Conservation (phyloP, 2,329 filamentous ascomycete species). For the Pseudopithomyces chartarum region DNA sequence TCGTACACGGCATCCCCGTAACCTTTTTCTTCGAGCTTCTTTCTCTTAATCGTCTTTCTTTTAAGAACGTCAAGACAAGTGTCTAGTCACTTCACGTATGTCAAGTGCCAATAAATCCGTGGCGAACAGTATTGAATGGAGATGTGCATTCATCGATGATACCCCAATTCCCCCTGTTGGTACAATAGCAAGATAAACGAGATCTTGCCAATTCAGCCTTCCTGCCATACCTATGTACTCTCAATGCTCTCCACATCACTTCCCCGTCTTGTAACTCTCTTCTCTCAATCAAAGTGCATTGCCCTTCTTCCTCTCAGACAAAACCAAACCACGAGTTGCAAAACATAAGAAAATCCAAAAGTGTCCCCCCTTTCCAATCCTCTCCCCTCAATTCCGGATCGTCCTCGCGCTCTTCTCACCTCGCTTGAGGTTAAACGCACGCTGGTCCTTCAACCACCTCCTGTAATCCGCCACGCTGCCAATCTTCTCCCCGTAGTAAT, state of each 20-base stretch:
- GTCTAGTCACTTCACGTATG: too few relatives aligned
- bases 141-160: slow-evolving; percentile 9
- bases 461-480: slow-evolving; percentile 89
- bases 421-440: slow-evolving; percentile 87
- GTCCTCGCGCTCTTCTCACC: slow-evolving; percentile 37
- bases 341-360: slow-evolving; percentile 2
- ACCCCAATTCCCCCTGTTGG: background rate
- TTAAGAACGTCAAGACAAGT: too few relatives aligned
- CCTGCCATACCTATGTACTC: background rate
- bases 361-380: slow-evolving; percentile 14
- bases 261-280: too few relatives aligned
- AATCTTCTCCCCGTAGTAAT: slow-evolving; percentile 99
- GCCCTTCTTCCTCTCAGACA: background rate
- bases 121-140: slow-evolving; percentile 4
- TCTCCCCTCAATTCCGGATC: slow-evolving; percentile 52
- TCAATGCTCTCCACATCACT: background rate
- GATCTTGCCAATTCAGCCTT: background rate
- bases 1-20: too few relatives aligned
- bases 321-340: slow-evolving; percentile 2
- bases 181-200: slow-evolving; percentile 1
- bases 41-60: too few relatives aligned
- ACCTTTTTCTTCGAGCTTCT: too few relatives aligned
- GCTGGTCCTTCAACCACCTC: slow-evolving; percentile 96
- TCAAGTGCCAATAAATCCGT: background rate
- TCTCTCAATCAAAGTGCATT: background rate